Evolutionary conservation across 805 yeast species (phyloP).

Genomic region (Teunomyces aglyptinius): DNA sequence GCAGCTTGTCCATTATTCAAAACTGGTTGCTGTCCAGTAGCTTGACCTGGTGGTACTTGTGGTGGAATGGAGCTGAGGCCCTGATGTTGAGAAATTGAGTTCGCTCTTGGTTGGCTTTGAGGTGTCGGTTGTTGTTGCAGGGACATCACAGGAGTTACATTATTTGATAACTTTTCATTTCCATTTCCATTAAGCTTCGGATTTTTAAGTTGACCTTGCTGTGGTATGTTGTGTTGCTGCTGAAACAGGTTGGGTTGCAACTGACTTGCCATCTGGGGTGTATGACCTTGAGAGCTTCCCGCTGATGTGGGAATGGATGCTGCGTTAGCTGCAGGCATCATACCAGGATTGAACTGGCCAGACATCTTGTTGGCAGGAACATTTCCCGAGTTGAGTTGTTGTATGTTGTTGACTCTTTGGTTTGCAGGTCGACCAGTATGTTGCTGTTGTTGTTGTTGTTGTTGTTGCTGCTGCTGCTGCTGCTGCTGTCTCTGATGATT

Average conservation of each 20-base stretch:
- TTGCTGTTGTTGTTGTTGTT: constrained; percentile 10
- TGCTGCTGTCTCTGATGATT: constrained; percentile 11
- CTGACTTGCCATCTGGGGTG: constrained; percentile 29
- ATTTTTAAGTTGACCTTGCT: constrained; percentile 5
- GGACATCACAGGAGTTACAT: constrained; percentile 24
- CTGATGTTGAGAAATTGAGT: constrained; percentile 5
- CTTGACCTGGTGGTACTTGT: constrained; percentile 2
- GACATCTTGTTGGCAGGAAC: constrained; percentile 8
- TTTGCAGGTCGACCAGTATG: constrained; percentile 14
- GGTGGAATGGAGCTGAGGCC: constrained; percentile 6
- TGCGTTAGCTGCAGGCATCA: constrained; percentile 19
- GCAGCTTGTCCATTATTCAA: constrained; percentile 1
- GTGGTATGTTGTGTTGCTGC: constrained; percentile 3
- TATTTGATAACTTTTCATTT: constrained; percentile 14
- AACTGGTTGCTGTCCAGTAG: constrained; percentile 4
- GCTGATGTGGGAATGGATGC: constrained; percentile 21
- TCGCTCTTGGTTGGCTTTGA: constrained; percentile 17
- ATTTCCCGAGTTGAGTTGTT: constrained; percentile 12
- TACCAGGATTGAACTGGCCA: constrained; percentile 12
- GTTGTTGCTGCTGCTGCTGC: constrained; percentile 13
- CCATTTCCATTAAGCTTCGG: constrained; percentile 10
- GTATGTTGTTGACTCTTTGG: constrained; percentile 21
- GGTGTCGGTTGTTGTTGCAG: constrained; percentile 25
- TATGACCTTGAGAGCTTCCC: constrained; percentile 25
- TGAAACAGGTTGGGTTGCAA: constrained; percentile 16